A percentile compares a stretch with the other conserved stretches of the same genome.
These are phyloP conservation scores for Geotrichum restrictum DNA, from an alignment of 1,139 yeast species.

Conservation along the genomic window DNA sequence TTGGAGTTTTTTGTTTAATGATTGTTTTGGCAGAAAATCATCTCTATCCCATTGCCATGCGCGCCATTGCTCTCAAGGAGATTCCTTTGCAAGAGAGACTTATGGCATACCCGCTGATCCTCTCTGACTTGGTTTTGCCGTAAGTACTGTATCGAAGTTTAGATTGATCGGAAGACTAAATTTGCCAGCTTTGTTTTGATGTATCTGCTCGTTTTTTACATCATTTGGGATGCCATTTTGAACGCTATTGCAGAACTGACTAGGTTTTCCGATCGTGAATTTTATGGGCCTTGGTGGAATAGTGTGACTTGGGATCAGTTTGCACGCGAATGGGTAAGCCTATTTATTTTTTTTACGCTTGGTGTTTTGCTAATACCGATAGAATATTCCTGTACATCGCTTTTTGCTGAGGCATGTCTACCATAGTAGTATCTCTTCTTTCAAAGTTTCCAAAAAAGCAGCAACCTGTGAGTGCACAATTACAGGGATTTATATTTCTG, in stretches of 20 bases:
- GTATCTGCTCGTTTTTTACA: conserved; percentile 74
- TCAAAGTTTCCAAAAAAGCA: conserved; percentile 56
- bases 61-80: conserved; percentile 51
- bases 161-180: background rate
- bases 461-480: conserved; percentile 49
- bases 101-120: conserved; percentile 53
- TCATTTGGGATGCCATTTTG: conserved; percentile 91
- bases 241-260: conserved; percentile 87
- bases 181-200: conserved; percentile 42
- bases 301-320: conserved; percentile 91
- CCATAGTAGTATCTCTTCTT: conserved; percentile 79
- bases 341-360: too few relatives aligned
- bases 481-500: background rate
- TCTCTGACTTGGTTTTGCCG: conserved; percentile 76
- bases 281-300: conserved; percentile 98
- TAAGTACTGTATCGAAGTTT: conserved; percentile 39
- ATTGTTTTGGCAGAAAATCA: conserved; percentile 72
- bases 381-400: conserved; percentile 84
- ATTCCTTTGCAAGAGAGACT: conserved; percentile 48
- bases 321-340: conserved; percentile 70
- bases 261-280: conserved; percentile 80
- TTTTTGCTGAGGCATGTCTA: conserved; percentile 89
- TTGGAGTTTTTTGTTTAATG: conserved; percentile 85
- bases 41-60: conserved; percentile 70
- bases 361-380: background rate